These are phyloP conservation scores for Inonotus hispidus DNA, from an alignment of 1,284 basidiomycete genomes.

Conservation along the genomic window DNA sequence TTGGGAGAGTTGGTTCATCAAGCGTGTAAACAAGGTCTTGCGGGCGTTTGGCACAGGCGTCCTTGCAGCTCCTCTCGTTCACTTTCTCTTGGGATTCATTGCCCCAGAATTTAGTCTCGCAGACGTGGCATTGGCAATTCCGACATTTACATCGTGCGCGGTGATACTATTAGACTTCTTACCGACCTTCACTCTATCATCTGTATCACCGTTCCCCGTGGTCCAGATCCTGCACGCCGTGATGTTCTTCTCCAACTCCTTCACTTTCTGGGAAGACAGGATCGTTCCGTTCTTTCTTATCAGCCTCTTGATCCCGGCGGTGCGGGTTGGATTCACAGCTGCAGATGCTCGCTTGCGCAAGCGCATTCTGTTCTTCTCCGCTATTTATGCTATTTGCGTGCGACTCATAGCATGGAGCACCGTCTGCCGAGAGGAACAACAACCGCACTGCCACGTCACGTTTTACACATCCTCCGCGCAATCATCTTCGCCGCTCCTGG, in stretches of 20 bases:
- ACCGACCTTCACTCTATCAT: slow-evolving; percentile 28
- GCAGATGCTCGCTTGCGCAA: slow-evolving; percentile 66
- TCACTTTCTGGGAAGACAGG: slow-evolving; percentile 93
- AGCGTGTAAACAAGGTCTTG: slow-evolving; percentile 29
- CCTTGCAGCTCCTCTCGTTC: slow-evolving; percentile 35
- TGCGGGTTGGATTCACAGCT: slow-evolving; percentile 57
- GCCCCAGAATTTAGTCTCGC: slow-evolving; percentile 1
- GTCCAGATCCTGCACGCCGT: slow-evolving; percentile 62
- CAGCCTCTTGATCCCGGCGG: slow-evolving; percentile 53
- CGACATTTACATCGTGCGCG: slow-evolving; percentile 32
- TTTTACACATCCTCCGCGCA: slow-evolving; percentile 75
- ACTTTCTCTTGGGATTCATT: slow-evolving; percentile 26
- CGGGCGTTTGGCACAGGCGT: slow-evolving; percentile 38
- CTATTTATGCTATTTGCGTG: slow-evolving; percentile 63
- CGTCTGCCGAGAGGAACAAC: slow-evolving; percentile 93
- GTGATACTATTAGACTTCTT: slow-evolving; percentile 23
- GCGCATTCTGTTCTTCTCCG: slow-evolving; percentile 69
- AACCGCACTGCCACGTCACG: slow-evolving; percentile 80
- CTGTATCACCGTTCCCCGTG: slow-evolving; percentile 36
- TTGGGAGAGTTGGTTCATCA: slow-evolving; percentile 39
- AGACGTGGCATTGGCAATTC: slow-evolving; percentile 4
- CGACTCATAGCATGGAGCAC: slow-evolving; percentile 74
- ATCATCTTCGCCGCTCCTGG: slow-evolving; percentile 53
- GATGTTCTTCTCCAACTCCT: slow-evolving; percentile 87
- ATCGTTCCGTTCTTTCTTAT: slow-evolving; percentile 72